Base-by-base conservation (phyloP, 2,329 filamentous ascomycete species). In the Cercospora beticola region DNA sequence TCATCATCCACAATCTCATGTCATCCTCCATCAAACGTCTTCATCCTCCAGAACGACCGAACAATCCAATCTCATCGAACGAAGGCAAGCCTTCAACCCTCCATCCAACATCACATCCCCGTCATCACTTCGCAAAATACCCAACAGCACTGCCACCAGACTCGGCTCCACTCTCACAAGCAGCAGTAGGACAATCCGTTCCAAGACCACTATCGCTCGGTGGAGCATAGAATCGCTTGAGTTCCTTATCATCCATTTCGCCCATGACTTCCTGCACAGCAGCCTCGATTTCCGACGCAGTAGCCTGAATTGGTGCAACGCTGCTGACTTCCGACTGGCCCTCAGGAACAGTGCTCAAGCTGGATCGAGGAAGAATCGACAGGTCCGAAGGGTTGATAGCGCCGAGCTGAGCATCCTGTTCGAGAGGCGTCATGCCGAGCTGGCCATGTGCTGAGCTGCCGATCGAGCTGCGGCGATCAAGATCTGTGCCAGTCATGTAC, bases 401-500 rank as follows among this genome's bases (percentile, higher is more conserved):
- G 23, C 70, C 73, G 18, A 77, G 76, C 61, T 78, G 76, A 5
- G 71, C 71, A n/a, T 71, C 72, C 6, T 68, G 68, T 10, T 71
- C 70, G 23, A 18, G 72, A 57, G 57, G 62, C 26, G 62, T 67
- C 65, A 49, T 74, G 5, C 76, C 79, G 6, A 79, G 65, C 0
- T 76, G 76, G 9, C 79, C 80, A 58, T 76, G 77, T 5, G 77
- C 76, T 4, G 81, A 74, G 52, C 76, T 81, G 36, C 81, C 82
- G 31, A 81, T 78, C 14, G 81, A 83, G 6, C 79, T 82, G 28
- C 83, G 79, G n/a, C 82, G 78, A 61, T 81, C 80, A 31, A 82
- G 70, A 43, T 84, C 82, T 68, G 79, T 83, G 63, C 82, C 83
- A 0, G 81, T 83, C 77, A 84, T 79, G 75, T 84, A 84, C 23